Evolutionary conservation across 108 stramenopile species (phyloP).

Genomic region (Skeletonema tropicum): DNA sequence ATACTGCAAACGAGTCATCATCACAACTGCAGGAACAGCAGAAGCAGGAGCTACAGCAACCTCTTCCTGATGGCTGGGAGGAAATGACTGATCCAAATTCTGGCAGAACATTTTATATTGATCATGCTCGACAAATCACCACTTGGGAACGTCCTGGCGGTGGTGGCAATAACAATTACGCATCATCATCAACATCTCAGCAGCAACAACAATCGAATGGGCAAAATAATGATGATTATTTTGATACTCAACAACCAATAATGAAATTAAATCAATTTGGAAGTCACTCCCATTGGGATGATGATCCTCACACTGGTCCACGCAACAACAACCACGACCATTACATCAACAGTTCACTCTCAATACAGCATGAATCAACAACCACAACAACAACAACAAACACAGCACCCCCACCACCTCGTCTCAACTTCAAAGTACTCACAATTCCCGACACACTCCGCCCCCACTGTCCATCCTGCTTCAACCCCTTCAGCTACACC

Average conservation of each 20-base stretch:
- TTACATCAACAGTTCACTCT: no score
- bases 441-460: no score
- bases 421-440: no score
- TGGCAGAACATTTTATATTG: constrained; percentile 85
- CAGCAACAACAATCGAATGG: background rate
- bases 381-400: no score
- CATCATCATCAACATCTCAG: background rate
- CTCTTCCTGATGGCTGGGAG: constrained; percentile 87
- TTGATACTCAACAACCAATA: background rate
- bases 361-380: no score
- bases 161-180: background rate
- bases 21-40: no score
- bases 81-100: constrained; percentile 74
- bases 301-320: constrained; percentile 10
- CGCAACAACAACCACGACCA: no score
- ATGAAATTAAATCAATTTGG: constrained; percentile 29
- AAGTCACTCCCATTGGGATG: constrained; percentile 16
- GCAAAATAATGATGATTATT: background rate
- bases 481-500: no score
- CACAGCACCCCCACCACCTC: no score
- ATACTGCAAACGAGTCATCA: no score
- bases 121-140: constrained; percentile 82
- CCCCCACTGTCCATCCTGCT: no score
- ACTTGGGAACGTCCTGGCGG: constrained; percentile 25
- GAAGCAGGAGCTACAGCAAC: background rate